A percentile compares a stretch with the other conserved stretches of the same genome.
These are phyloP conservation scores for Amanita exitialis DNA, from an alignment of 768 basidiomycete genomes.

Conservation along the genomic window DNA sequence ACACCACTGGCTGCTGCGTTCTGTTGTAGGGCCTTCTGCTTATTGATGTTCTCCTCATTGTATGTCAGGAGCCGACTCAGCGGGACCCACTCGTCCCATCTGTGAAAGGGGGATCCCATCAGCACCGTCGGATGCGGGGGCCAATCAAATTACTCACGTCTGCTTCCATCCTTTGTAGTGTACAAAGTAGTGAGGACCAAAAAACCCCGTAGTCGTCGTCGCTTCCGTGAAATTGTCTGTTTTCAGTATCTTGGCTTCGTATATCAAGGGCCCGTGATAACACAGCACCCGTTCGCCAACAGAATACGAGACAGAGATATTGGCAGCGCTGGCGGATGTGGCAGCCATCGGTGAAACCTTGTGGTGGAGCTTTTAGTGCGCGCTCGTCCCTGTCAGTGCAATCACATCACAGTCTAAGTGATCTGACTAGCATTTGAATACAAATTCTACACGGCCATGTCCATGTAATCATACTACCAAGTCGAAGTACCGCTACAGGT, in stretches of 20 bases:
- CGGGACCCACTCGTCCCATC: constrained; percentile 98
- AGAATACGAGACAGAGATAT: constrained; percentile 24
- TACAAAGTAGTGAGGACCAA: constrained; percentile 85
- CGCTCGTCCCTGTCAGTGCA: background rate
- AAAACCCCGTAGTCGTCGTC: constrained; percentile 43
- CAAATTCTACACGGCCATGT: background rate
- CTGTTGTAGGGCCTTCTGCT: constrained; percentile 61
- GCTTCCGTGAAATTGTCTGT: constrained; percentile 54
- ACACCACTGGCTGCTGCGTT: constrained; percentile 15
- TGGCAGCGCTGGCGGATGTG: constrained; percentile 12
- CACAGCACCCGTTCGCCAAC: constrained; percentile 79
- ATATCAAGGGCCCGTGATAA: constrained; percentile 92
- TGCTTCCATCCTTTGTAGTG: constrained; percentile 99
- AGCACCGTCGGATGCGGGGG: background rate
- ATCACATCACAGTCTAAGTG: background rate
- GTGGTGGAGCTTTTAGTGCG: background rate
- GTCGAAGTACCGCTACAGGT: background rate
- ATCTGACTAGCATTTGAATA: background rate
- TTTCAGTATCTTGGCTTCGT: constrained; percentile 88
- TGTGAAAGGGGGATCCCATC: constrained; percentile 16
- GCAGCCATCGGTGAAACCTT: constrained; percentile 8
- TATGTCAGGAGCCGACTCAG: constrained; percentile 70
- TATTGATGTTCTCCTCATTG: constrained; percentile 68
- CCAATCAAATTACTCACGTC: constrained; percentile 45
- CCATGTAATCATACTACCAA: background rate